A percentile compares a stretch with the other conserved stretches of the same genome.
Evolutionary conservation across 768 basidiomycete species (phyloP).

Genomic region (Chiua virens): DNA sequence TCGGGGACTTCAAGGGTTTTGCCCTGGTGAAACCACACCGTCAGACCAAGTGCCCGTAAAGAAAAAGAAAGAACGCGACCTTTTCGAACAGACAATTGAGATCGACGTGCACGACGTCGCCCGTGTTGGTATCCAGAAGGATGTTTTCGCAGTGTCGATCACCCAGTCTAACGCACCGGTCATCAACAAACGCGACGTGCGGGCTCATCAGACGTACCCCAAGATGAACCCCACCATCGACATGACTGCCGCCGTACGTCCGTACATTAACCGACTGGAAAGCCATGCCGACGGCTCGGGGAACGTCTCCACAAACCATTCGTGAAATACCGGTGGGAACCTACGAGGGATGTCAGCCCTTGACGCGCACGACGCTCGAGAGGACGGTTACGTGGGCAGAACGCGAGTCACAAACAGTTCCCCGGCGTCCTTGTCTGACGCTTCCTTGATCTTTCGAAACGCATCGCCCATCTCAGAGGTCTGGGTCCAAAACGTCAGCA

Average conservation of each 20-base stretch:
- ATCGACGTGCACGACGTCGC: conserved; percentile 94
- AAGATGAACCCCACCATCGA: conserved; percentile 98
- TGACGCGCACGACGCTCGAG: background rate
- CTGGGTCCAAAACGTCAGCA: conserved; percentile 30
- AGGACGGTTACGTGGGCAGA: conserved; percentile 50
- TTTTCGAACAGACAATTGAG: conserved; percentile 98
- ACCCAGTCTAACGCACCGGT: conserved; percentile 63
- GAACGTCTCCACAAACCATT: conserved; percentile 97
- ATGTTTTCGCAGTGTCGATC: conserved; percentile 98
- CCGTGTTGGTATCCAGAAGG: conserved; percentile 81
- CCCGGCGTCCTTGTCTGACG: conserved; percentile 48
- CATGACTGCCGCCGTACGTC: conserved; percentile 92
- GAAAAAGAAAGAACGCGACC: conserved; percentile 40
- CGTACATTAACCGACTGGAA: conserved; percentile 81
- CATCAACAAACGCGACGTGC: background rate
- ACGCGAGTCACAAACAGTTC: conserved; percentile 54
- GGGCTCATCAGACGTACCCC: conserved; percentile 50
- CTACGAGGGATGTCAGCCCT: conserved; percentile 33
- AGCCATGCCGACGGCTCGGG: conserved; percentile 97
- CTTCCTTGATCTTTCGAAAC: conserved; percentile 53
- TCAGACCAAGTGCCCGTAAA: too few relatives aligned
- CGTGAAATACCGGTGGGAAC: conserved; percentile 86
- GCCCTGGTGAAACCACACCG: conserved; percentile 42
- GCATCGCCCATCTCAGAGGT: conserved; percentile 42
- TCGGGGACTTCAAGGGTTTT: conserved; percentile 87